phyloP scores from a whole-genome alignment of 2,329 filamentous ascomycete species.

The Pleomassaria siparia region DNA sequence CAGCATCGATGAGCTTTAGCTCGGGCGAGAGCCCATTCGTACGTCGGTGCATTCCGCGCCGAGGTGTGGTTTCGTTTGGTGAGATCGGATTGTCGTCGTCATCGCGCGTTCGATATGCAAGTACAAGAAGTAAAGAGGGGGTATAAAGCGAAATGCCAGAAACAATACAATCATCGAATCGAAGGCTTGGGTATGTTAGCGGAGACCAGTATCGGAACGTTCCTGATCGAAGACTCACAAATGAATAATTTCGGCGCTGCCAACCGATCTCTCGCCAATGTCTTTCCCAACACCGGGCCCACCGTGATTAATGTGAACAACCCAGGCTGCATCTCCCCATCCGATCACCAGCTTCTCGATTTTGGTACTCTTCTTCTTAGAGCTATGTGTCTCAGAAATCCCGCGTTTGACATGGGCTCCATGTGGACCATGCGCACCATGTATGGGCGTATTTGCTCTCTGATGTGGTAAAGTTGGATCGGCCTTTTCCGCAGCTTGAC shows the following conservation, averaged over 20 bases:
- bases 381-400: constrained; percentile 23
- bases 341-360: constrained; percentile 83
- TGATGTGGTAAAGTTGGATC: constrained; percentile 43
- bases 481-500: constrained; percentile 32
- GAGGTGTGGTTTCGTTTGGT: constrained; percentile 56
- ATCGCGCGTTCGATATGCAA: constrained; percentile 83
- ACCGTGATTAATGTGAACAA: constrained; percentile 84
- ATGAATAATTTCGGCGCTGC: constrained; percentile 86
- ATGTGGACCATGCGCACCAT: constrained; percentile 48
- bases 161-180: constrained; percentile 91
- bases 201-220: constrained; percentile 16
- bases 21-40: constrained; percentile 85
- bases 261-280: constrained; percentile 70
- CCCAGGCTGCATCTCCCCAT: constrained; percentile 96
- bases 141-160: constrained; percentile 97
- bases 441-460: constrained; percentile 47
- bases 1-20: constrained; percentile 84
- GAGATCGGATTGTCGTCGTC: constrained; percentile 62
- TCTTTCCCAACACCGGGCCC: constrained; percentile 67
- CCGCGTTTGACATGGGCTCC: too few relatives aligned
- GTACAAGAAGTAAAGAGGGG: constrained; percentile 82
- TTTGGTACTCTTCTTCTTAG: constrained; percentile 29
- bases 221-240: constrained; percentile 65
- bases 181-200: constrained; percentile 61
- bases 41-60: constrained; percentile 67